These are phyloP conservation scores for Epichloe gansuensis DNA, from an alignment of 2,329 filamentous ascomycete species.

Conservation along the genomic window DNA sequence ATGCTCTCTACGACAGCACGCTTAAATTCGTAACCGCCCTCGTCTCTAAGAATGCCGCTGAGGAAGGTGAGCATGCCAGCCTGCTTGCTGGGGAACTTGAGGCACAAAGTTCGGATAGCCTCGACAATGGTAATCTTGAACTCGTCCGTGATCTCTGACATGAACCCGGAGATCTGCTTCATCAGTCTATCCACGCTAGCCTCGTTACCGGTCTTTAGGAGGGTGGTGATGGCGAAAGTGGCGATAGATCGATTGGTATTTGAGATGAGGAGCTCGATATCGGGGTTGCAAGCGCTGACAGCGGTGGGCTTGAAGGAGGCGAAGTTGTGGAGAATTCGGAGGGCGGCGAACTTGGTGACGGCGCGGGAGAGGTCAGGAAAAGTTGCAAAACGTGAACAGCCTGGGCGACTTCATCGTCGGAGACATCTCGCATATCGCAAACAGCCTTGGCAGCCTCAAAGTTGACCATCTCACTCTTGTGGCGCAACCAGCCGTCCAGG, in stretches of 20 bases:
- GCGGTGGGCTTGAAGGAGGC: conserved; percentile 92
- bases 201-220: conserved; percentile 97
- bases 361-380: conserved; percentile 88
- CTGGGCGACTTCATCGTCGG: conserved; percentile 80
- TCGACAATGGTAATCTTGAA: conserved; percentile 99
- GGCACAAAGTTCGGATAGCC: conserved; percentile 86
- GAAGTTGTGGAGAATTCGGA: conserved; percentile 91
- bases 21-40: conserved; percentile 98
- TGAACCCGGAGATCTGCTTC: conserved; percentile 97
- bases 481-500: conserved; percentile 88
- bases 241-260: conserved; percentile 96
- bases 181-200: conserved; percentile 92
- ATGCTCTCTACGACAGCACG: conserved; percentile 95
- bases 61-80: conserved; percentile 96
- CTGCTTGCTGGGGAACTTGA: conserved; percentile 98
- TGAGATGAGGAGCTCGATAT: conserved; percentile 92
- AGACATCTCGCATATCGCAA: conserved; percentile 86
- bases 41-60: conserved; percentile 89
- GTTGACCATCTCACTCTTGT: conserved; percentile 99
- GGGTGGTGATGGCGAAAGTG: conserved; percentile 94
- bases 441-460: conserved; percentile 98
- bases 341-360: conserved; percentile 94
- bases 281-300: conserved; percentile 87
- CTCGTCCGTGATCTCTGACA: conserved; percentile 98
- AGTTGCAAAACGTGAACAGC: conserved; percentile 92